These are phyloP conservation scores for Hypericum perforatum DNA, from an alignment of 345 rosid species.

Conservation along the genomic window DNA sequence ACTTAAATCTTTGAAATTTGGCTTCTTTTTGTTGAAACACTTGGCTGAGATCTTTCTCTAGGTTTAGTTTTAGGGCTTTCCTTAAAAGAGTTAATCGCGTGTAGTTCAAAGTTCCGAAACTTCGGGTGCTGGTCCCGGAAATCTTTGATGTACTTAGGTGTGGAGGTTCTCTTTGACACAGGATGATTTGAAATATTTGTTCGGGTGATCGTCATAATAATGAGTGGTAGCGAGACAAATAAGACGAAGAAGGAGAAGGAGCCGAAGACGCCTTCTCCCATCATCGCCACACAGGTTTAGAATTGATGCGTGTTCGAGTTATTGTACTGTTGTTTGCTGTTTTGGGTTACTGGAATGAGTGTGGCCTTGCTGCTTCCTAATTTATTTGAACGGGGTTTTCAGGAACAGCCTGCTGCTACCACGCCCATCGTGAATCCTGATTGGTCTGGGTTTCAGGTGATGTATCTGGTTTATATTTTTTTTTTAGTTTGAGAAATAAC, in stretches of 20 bases:
- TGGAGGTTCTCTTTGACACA: slow-evolving; percentile 8
- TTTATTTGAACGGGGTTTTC: slow-evolving; percentile 14
- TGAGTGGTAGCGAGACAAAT: slow-evolving; percentile 64
- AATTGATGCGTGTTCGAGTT: slow-evolving; percentile 3
- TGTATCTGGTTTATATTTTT: slow-evolving; percentile 4
- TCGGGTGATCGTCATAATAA: slow-evolving; percentile 19
- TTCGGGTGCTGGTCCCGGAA: too few species aligned
- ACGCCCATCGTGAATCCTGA: slow-evolving; percentile 66
- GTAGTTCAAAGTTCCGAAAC: too few species aligned
- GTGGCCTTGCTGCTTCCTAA: background rate
- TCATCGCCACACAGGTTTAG: slow-evolving; percentile 53
- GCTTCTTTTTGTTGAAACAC: too few species aligned
- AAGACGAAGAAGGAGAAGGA: slow-evolving; percentile 72
- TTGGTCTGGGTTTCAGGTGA: slow-evolving; percentile 97
- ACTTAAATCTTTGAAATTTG: too few species aligned
- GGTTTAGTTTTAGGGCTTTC: too few species aligned
- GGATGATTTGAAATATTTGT: slow-evolving; percentile 33
- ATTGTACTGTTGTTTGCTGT: slow-evolving; percentile 8
- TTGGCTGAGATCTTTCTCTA: too few species aligned
- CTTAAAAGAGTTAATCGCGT: too few species aligned
- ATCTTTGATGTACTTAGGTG: background rate
- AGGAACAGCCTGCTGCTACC: slow-evolving; percentile 66
- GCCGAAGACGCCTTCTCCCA: slow-evolving; percentile 39
- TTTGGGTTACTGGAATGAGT: slow-evolving; percentile 5
- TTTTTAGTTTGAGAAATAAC: background rate